Evolutionary conservation across 2,329 filamentous ascomycete genomes (phyloP).

Genomic region (Sarocladium oryzae): DNA sequence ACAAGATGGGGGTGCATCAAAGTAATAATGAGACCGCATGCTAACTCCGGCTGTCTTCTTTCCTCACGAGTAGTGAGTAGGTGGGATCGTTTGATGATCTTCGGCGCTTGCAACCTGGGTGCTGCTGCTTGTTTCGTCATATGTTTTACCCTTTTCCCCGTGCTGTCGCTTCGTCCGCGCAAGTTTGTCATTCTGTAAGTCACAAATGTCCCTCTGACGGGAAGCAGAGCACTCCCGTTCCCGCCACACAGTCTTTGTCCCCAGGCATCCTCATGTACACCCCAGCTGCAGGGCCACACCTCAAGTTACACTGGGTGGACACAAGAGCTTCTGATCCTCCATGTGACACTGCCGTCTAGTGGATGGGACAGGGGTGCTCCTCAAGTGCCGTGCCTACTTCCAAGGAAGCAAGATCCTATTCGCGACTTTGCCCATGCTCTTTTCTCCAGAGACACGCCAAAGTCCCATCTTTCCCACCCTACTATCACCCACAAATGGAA

Average conservation of each 20-base stretch:
- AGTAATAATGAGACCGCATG: slow-evolving; percentile 13
- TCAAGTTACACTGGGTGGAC: not conserved
- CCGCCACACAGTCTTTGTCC: not conserved
- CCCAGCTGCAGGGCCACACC: not conserved
- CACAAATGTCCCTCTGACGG: slow-evolving; percentile 3
- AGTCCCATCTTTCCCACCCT: slow-evolving; percentile 14
- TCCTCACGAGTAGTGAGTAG: slow-evolving; percentile 65
- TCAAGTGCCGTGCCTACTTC: slow-evolving; percentile 12
- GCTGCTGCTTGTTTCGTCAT: slow-evolving; percentile 89
- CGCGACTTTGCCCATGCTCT: slow-evolving; percentile 7
- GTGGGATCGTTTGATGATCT: slow-evolving; percentile 93
- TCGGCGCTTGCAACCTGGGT: slow-evolving; percentile 83
- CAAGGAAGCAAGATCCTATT: slow-evolving; percentile 6
- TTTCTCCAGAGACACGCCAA: not conserved
- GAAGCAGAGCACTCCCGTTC: not conserved
- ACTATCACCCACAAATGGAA: slow-evolving; percentile 1
- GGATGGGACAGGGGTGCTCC: slow-evolving; percentile 3
- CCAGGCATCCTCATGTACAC: not conserved
- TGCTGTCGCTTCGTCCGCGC: slow-evolving; percentile 71
- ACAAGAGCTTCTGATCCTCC: not conserved
- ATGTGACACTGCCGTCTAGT: slow-evolving; percentile 9
- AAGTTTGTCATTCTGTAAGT: slow-evolving; percentile 98
- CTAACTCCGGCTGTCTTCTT: slow-evolving; percentile 24
- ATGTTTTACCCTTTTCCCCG: slow-evolving; percentile 83
- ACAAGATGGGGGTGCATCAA: slow-evolving; percentile 2